phyloP scores from a whole-genome alignment of 1,284 basidiomycete species.

The Irpex sp. region DNA sequence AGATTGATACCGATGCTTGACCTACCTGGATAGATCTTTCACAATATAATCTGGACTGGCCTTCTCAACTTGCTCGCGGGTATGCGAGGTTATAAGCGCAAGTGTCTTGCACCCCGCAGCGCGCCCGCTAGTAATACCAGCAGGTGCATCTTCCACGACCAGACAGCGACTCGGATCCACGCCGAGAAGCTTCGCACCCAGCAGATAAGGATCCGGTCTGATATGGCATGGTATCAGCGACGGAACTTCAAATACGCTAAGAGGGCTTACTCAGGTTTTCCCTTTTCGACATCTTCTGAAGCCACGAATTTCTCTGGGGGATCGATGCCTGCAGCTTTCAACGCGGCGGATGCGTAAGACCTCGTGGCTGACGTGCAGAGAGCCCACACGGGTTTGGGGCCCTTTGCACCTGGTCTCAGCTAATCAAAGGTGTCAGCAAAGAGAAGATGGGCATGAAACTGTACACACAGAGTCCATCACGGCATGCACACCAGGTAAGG shows the following conservation, averaged over 20 bases:
- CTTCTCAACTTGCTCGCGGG: slow-evolving; percentile 56
- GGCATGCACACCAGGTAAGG: slow-evolving; percentile 56
- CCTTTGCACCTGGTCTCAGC: slow-evolving; percentile 40
- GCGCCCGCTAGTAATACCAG: slow-evolving; percentile 70
- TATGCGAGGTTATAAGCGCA: slow-evolving; percentile 77
- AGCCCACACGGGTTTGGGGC: slow-evolving; percentile 58
- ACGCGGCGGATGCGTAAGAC: slow-evolving; percentile 52
- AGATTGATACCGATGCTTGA: neutral
- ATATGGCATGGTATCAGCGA: neutral
- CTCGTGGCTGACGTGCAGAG: slow-evolving; percentile 68
- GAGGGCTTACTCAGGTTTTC: slow-evolving; percentile 69
- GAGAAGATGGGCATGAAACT: neutral
- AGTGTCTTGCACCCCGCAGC: slow-evolving; percentile 79
- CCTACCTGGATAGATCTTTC: slow-evolving; percentile 56
- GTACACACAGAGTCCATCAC: slow-evolving; percentile 47
- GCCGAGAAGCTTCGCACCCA: slow-evolving; percentile 62
- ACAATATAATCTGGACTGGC: slow-evolving; percentile 60
- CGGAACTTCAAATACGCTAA: neutral
- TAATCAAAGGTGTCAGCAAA: slow-evolving; percentile 19
- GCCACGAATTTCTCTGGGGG: slow-evolving; percentile 68
- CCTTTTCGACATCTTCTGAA: slow-evolving; percentile 74
- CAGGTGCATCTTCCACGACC: slow-evolving; percentile 86
- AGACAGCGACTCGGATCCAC: slow-evolving; percentile 65
- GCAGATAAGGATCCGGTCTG: slow-evolving; percentile 83
- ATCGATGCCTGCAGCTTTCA: slow-evolving; percentile 49